Percentiles rank a stretch among this genome's conserved stretches.
Evolutionary conservation across 768 basidiomycete species (phyloP).

Genomic region (Gymnopilus junonius): DNA sequence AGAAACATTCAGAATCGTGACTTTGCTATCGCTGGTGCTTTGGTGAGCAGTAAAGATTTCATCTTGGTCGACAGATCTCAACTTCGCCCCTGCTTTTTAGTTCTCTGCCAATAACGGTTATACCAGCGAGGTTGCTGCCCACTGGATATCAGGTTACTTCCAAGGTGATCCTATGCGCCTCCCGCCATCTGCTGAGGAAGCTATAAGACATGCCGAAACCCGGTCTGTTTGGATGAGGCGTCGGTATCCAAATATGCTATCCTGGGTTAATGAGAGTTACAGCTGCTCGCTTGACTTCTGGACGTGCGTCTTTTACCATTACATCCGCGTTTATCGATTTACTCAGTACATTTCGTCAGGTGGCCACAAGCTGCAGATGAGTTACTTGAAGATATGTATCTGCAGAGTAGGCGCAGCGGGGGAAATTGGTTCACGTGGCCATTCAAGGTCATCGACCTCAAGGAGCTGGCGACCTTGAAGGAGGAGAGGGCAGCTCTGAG

Average conservation of each 20-base stretch:
- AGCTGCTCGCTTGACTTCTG: constrained; percentile 53
- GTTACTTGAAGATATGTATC: constrained; percentile 63
- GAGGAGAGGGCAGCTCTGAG: constrained; percentile 49
- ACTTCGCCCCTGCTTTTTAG: constrained; percentile 31
- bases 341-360: constrained; percentile 32
- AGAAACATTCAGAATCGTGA: constrained; percentile 58
- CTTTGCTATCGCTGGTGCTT: constrained; percentile 67
- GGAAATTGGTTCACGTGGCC: constrained; percentile 73
- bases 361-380: constrained; percentile 67
- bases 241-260: constrained; percentile 54
- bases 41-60: constrained; percentile 40
- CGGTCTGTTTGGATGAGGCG: constrained; percentile 56
- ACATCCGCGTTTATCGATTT: neutral
- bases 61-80: neutral
- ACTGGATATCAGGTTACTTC: constrained; percentile 73
- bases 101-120: constrained; percentile 61
- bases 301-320: constrained; percentile 44
- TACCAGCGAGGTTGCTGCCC: constrained; percentile 54
- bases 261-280: constrained; percentile 57
- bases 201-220: constrained; percentile 45
- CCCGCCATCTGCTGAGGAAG: constrained; percentile 50
- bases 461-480: constrained; percentile 50
- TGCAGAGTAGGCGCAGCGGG: constrained; percentile 55
- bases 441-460: constrained; percentile 53
- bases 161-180: constrained; percentile 55